These are phyloP conservation scores for Xylaria polymorpha DNA, from an alignment of 2,329 filamentous ascomycete genomes.

Conservation along the genomic window DNA sequence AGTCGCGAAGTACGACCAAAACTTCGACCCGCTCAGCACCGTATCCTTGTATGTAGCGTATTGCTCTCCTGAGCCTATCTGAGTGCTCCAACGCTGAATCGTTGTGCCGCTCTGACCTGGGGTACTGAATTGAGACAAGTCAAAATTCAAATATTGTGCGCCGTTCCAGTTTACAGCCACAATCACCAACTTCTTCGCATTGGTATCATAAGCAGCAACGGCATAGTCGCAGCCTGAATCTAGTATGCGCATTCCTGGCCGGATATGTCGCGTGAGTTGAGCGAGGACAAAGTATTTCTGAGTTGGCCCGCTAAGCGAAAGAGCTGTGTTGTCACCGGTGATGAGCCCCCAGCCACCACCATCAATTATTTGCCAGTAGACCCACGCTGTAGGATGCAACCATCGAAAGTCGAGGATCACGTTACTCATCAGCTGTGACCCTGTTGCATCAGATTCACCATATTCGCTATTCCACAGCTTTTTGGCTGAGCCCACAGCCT, in stretches of 20 bases:
- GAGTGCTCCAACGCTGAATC: constrained; percentile 54
- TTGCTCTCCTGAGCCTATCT: constrained; percentile 53
- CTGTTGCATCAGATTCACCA: constrained; percentile 55
- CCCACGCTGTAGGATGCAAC: constrained; percentile 57
- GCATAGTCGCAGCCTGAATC: constrained; percentile 52
- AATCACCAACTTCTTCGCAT: constrained; percentile 52
- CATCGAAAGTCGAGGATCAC: constrained; percentile 56
- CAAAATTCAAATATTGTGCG: constrained; percentile 55
- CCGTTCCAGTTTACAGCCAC: constrained; percentile 55
- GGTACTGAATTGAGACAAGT: constrained; percentile 52
- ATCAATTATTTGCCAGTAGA: constrained; percentile 58
- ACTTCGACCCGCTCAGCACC: constrained; percentile 50
- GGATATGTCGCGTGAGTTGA: constrained; percentile 57
- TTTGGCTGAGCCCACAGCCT: constrained; percentile 46
- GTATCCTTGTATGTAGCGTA: constrained; percentile 52
- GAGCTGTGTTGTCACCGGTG: constrained; percentile 53
- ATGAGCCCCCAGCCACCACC: constrained; percentile 56
- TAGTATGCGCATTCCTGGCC: constrained; percentile 55
- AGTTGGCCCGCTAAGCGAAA: constrained; percentile 46
- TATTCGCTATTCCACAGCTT: constrained; percentile 59
- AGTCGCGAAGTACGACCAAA: constrained; percentile 53
- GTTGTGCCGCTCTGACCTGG: constrained; percentile 48
- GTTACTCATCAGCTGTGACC: constrained; percentile 51
- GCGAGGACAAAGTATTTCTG: constrained; percentile 58
- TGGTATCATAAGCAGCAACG: constrained; percentile 55